Conservation (phyloP, 1,284 basidiomycete genomes). For the Leccinum pseudoinsigne region DNA sequence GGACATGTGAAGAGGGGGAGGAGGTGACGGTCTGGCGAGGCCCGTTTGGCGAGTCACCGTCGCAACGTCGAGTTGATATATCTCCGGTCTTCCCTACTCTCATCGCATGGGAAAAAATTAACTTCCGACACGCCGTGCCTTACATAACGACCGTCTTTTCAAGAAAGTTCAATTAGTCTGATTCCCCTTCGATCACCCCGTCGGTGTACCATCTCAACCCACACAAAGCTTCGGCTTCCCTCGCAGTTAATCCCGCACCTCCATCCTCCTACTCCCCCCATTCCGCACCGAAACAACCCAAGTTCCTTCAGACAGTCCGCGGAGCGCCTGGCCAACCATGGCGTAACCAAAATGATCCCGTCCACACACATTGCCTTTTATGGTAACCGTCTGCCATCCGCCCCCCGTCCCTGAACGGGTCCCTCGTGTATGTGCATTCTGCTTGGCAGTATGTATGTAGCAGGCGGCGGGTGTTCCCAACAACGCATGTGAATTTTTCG, state of each 20-base stretch:
- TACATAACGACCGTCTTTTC: slow-evolving; percentile 14
- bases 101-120: slow-evolving; percentile 28
- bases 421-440: slow-evolving; percentile 11
- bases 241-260: not conserved
- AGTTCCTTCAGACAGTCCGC: slow-evolving; percentile 17
- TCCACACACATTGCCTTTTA: slow-evolving; percentile 15
- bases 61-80: slow-evolving; percentile 33
- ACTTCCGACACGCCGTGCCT: slow-evolving; percentile 10
- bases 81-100: slow-evolving; percentile 14
- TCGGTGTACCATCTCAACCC: not conserved
- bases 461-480: slow-evolving; percentile 19
- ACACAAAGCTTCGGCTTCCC: slow-evolving; percentile 7
- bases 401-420: slow-evolving; percentile 26
- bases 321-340: slow-evolving; percentile 16
- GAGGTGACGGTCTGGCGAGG: slow-evolving; percentile 4
- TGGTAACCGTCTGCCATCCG: slow-evolving; percentile 16
- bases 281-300: not conserved
- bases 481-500: slow-evolving; percentile 7
- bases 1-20: slow-evolving; percentile 25
- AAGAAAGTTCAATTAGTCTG: not conserved
- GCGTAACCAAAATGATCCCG: slow-evolving; percentile 13
- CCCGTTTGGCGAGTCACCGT: slow-evolving; percentile 14
- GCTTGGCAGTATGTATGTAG: not conserved
- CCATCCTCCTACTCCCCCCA: not conserved
- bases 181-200: slow-evolving; percentile 1